Evolutionary conservation across 352 stramenopile genomes (phyloP).

Genomic region (Phytophthora crassamura): DNA sequence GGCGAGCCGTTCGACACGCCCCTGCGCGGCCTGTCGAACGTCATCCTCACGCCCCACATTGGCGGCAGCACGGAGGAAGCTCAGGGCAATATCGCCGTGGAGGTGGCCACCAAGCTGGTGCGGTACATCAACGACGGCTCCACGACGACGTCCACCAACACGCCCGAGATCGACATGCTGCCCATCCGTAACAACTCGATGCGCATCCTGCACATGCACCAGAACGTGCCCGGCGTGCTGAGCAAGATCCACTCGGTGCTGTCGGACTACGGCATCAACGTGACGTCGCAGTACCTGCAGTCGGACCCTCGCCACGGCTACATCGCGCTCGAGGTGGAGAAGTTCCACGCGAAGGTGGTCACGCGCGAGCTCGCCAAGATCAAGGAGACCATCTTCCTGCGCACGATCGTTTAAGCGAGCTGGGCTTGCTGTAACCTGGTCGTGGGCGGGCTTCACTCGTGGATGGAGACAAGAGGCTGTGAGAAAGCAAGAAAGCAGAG

Average conservation of each 20-base stretch:
- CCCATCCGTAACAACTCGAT: conserved; percentile 78
- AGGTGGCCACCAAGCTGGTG: conserved; percentile 83
- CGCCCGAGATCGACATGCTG: conserved; percentile 82
- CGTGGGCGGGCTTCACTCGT: conserved; percentile 27
- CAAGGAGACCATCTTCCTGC: conserved; percentile 88
- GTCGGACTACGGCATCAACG: conserved; percentile 86
- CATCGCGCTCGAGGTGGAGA: conserved; percentile 83
- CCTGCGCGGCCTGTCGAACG: conserved; percentile 92
- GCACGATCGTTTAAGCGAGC: conserved; percentile 67
- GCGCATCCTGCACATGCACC: conserved; percentile 88
- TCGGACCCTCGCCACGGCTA: conserved; percentile 84
- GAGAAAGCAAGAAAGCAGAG: conserved; percentile 15
- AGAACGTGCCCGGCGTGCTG: conserved; percentile 86
- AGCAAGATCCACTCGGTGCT: conserved; percentile 88
- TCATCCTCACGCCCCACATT: conserved; percentile 96
- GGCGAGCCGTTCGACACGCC: conserved; percentile 84
- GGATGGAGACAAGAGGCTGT: conserved; percentile 10
- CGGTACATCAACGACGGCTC: conserved; percentile 85
- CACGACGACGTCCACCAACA: conserved; percentile 83
- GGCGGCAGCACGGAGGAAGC: conserved; percentile 96
- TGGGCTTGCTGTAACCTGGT: conserved; percentile 20
- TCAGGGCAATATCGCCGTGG: conserved; percentile 91
- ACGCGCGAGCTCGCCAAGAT: conserved; percentile 85
- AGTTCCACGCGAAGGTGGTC: conserved; percentile 84
- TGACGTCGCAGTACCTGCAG: conserved; percentile 87